A percentile compares a stretch with the other conserved stretches of the same genome.
phyloP scores from a whole-genome alignment of 1,284 basidiomycete species.

The Microbotryum violaceum region DNA sequence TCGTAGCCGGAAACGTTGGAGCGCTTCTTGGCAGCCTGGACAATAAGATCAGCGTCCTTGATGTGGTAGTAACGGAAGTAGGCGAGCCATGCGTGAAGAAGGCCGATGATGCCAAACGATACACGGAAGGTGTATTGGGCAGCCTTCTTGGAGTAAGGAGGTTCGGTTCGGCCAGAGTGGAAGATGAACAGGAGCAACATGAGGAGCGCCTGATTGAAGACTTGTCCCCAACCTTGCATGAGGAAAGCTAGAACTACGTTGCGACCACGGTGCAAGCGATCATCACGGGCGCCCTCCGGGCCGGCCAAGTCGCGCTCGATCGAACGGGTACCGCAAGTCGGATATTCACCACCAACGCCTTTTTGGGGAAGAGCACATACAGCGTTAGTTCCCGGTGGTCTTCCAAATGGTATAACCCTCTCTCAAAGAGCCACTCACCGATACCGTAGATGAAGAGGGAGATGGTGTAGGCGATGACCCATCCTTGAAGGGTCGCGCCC shows the following conservation, averaged over 20 bases:
- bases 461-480: constrained; percentile 50
- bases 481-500: constrained; percentile 48
- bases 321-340: constrained; percentile 48
- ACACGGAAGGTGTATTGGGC: constrained; percentile 51
- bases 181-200: constrained; percentile 50
- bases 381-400: no score
- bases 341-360: constrained; percentile 49
- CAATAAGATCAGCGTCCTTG: constrained; percentile 41
- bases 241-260: constrained; percentile 50
- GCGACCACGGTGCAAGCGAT: constrained; percentile 51
- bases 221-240: constrained; percentile 41
- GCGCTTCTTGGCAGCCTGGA: constrained; percentile 46
- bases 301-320: constrained; percentile 46
- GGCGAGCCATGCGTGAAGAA: constrained; percentile 49
- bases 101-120: constrained; percentile 49
- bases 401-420: background rate
- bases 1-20: constrained; percentile 49
- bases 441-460: constrained; percentile 48
- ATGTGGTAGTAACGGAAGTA: constrained; percentile 50
- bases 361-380: constrained; percentile 6
- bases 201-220: constrained; percentile 49
- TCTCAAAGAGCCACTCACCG: constrained; percentile 23
- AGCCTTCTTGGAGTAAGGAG: constrained; percentile 44
- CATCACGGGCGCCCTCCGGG: constrained; percentile 43
- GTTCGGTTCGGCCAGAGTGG: constrained; percentile 42